A percentile compares a stretch with the other conserved stretches of the same genome.
These are phyloP conservation scores for Hyphopichia fennica DNA, from an alignment of 1,139 yeast genomes.

Conservation along the genomic window DNA sequence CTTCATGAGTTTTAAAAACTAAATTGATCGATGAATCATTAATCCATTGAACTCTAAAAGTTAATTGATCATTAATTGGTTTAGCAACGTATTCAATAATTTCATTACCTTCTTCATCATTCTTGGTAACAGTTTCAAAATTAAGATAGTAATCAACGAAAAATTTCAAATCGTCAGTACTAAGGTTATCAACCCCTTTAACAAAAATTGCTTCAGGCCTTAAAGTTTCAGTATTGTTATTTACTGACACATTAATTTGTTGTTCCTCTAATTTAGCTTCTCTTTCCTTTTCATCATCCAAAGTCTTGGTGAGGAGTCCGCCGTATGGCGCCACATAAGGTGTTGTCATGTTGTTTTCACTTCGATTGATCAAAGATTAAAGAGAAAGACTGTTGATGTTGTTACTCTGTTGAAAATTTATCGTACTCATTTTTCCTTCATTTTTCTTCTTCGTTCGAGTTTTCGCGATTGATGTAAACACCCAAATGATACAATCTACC, in stretches of 20 bases:
- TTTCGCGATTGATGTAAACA: no score
- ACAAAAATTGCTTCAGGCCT: slow-evolving; percentile 55
- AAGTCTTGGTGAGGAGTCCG: slow-evolving; percentile 40
- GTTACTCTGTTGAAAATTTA: no score
- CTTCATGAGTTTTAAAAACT: slow-evolving; percentile 48
- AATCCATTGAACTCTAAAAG: slow-evolving; percentile 65
- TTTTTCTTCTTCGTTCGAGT: no score
- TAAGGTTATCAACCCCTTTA: slow-evolving; percentile 66
- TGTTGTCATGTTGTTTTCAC: slow-evolving; percentile 20
- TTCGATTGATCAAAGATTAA: no score
- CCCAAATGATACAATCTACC: no score
- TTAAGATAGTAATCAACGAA: slow-evolving; percentile 54
- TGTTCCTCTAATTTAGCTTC: slow-evolving; percentile 32
- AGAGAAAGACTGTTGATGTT: background rate
- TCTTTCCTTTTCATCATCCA: slow-evolving; percentile 39
- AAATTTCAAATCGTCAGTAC: slow-evolving; percentile 62
- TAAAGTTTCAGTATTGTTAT: slow-evolving; percentile 28
- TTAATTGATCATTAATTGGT: slow-evolving; percentile 28
- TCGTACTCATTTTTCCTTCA: no score
- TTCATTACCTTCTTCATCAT: slow-evolving; percentile 19
- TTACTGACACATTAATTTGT: slow-evolving; percentile 32
- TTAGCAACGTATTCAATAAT: slow-evolving; percentile 21
- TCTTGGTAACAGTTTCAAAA: slow-evolving; percentile 18
- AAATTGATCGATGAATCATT: slow-evolving; percentile 62
- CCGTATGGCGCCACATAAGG: slow-evolving; percentile 46